Evolutionary conservation across 2,329 filamentous ascomycete genomes (phyloP).

Genomic region (Didymella arachidicola): DNA sequence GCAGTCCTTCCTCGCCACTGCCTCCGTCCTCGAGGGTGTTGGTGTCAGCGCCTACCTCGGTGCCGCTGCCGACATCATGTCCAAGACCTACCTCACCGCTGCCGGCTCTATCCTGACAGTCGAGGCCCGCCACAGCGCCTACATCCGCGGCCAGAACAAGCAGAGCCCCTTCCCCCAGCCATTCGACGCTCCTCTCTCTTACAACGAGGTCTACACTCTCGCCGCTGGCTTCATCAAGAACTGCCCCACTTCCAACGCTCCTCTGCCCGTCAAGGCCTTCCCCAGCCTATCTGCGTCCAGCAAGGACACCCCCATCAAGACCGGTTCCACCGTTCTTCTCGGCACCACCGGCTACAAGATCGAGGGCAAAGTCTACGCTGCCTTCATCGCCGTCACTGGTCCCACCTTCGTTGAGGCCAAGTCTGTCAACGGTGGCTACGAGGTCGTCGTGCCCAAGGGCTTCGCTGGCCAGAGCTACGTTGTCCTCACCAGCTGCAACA

Average conservation of each 20-base stretch:
- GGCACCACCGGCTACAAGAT: conserved; percentile 29
- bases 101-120: conserved; percentile 70
- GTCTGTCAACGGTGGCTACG: conserved; percentile 26
- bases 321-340: conserved; percentile 27
- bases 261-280: conserved; percentile 68
- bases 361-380: conserved; percentile 33
- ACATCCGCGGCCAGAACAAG: conserved; percentile 61
- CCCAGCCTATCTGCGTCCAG: conserved; percentile 53
- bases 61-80: conserved; percentile 65
- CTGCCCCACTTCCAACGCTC: conserved; percentile 64
- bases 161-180: conserved; percentile 65
- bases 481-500: conserved; percentile 37
- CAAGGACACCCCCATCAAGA: conserved; percentile 25
- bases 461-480: conserved; percentile 38
- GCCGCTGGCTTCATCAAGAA: conserved; percentile 67
- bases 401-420: conserved; percentile 31
- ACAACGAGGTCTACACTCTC: conserved; percentile 70
- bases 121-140: conserved; percentile 70
- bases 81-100: conserved; percentile 65
- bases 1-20: conserved; percentile 60
- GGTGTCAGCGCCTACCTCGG: conserved; percentile 69
- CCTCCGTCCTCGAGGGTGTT: conserved; percentile 63
- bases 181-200: conserved; percentile 66
- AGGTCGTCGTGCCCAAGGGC: conserved; percentile 33
- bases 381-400: conserved; percentile 36